phyloP scores from a whole-genome alignment of 805 yeast species.

The Cyberlindnera petersonii region DNA sequence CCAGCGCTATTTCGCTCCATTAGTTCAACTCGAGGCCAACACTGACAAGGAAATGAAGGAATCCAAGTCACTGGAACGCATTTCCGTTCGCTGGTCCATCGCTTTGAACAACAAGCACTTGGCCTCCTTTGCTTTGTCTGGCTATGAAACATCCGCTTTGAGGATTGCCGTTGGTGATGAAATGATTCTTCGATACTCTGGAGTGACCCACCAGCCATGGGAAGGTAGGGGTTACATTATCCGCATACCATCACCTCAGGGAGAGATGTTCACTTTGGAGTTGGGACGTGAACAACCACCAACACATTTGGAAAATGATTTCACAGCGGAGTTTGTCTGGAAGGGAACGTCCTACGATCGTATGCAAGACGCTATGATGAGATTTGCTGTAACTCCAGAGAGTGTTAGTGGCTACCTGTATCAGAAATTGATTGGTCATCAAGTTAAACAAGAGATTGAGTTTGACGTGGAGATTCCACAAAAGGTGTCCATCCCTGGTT shows the following conservation, averaged over 20 bases:
- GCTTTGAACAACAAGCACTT: slow-evolving; percentile 61
- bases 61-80: slow-evolving; percentile 69
- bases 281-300: slow-evolving; percentile 52
- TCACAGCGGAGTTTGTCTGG: slow-evolving; percentile 87
- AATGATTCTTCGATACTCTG: slow-evolving; percentile 61
- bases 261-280: slow-evolving; percentile 71
- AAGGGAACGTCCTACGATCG: slow-evolving; percentile 77
- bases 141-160: slow-evolving; percentile 59
- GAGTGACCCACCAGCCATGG: slow-evolving; percentile 61
- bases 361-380: slow-evolving; percentile 73
- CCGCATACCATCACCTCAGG: slow-evolving; percentile 60
- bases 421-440: slow-evolving; percentile 77
- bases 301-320: slow-evolving; percentile 56
- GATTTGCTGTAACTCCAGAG: slow-evolving; percentile 64
- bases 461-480: slow-evolving; percentile 61
- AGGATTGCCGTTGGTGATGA: slow-evolving; percentile 85
- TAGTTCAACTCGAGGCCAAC: slow-evolving; percentile 78
- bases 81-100: slow-evolving; percentile 69
- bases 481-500: slow-evolving; percentile 58
- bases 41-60: slow-evolving; percentile 72
- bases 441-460: slow-evolving; percentile 57
- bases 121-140: slow-evolving; percentile 65
- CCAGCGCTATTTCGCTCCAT: slow-evolving; percentile 80
- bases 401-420: slow-evolving; percentile 73
- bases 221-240: slow-evolving; percentile 67